Conservation (phyloP, 192 early-diverging fungal species). For the Rhizophagus clarus region DNA sequence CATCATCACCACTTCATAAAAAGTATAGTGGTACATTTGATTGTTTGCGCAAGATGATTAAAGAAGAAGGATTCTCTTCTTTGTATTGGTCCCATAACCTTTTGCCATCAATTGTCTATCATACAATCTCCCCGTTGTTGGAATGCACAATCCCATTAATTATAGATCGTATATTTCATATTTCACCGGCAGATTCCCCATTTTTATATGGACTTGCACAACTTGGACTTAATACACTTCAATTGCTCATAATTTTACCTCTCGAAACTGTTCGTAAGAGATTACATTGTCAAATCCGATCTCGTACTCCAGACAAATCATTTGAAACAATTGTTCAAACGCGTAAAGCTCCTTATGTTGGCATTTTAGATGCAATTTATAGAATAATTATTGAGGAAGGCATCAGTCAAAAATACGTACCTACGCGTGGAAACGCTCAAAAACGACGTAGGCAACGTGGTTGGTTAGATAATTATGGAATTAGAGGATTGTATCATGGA, state of each 20-base stretch:
- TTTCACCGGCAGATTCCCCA: constrained; percentile 65
- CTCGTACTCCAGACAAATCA: constrained; percentile 50
- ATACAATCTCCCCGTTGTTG: constrained; percentile 73
- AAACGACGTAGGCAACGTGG: constrained; percentile 31
- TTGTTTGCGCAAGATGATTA: constrained; percentile 72
- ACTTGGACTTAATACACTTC: constrained; percentile 69
- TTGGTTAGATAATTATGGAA: constrained; percentile 54
- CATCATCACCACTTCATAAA: constrained; percentile 69
- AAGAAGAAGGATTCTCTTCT: constrained; percentile 71
- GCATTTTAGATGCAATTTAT: constrained; percentile 67
- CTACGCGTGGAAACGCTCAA: constrained; percentile 29
- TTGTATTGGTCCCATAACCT: constrained; percentile 76
- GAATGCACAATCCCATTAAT: constrained; percentile 66
- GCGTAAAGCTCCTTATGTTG: constrained; percentile 72
- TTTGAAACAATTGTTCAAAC: constrained; percentile 70
- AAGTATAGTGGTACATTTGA: constrained; percentile 84
- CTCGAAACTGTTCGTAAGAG: constrained; percentile 86
- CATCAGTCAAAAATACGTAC: constrained; percentile 39
- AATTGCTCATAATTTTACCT: constrained; percentile 77
- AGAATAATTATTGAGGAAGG: constrained; percentile 79
- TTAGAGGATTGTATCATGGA: constrained; percentile 71
- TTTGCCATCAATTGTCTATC: constrained; percentile 78
- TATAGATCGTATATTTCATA: constrained; percentile 63
- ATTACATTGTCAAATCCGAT: constrained; percentile 79
- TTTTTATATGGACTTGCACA: constrained; percentile 60